Evolutionary conservation across 129 eudicot genomes (phyloP).

Genomic region (Centrapalus pauciflorus): DNA sequence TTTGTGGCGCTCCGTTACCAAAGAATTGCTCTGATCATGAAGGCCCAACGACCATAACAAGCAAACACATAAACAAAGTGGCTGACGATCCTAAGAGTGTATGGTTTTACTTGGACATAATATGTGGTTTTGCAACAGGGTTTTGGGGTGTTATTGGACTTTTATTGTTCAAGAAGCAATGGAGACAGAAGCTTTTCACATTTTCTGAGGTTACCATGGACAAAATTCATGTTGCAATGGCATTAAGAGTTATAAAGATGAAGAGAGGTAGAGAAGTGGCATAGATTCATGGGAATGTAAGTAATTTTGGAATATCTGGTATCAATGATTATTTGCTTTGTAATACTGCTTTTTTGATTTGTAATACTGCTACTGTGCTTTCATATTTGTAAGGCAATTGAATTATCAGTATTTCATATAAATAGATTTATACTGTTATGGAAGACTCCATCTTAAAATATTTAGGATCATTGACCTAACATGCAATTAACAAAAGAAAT

Average conservation of each 20-base stretch:
- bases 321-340: too few species aligned
- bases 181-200: slow-evolving; percentile 13
- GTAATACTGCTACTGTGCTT: too few species aligned
- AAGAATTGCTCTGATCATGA: neutral
- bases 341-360: too few species aligned
- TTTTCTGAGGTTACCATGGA: neutral
- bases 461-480: too few species aligned
- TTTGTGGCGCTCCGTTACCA: slow-evolving; percentile 19
- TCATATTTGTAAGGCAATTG: too few species aligned
- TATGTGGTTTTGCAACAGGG: slow-evolving; percentile 7
- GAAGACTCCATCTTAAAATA: too few species aligned
- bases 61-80: neutral
- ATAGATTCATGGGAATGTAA: too few species aligned
- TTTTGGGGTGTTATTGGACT: slow-evolving; percentile 20
- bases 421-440: too few species aligned
- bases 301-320: too few species aligned
- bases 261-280: neutral
- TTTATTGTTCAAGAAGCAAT: slow-evolving; percentile 11
- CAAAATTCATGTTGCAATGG: neutral
- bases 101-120: neutral
- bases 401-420: too few species aligned
- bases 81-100: neutral
- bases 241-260: neutral
- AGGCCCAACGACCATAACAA: neutral
- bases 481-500: too few species aligned